A percentile compares a stretch with the other conserved stretches of the same genome.
phyloP scores from a whole-genome alignment of 805 yeast species.

The Kodamaea neixiangensis region DNA sequence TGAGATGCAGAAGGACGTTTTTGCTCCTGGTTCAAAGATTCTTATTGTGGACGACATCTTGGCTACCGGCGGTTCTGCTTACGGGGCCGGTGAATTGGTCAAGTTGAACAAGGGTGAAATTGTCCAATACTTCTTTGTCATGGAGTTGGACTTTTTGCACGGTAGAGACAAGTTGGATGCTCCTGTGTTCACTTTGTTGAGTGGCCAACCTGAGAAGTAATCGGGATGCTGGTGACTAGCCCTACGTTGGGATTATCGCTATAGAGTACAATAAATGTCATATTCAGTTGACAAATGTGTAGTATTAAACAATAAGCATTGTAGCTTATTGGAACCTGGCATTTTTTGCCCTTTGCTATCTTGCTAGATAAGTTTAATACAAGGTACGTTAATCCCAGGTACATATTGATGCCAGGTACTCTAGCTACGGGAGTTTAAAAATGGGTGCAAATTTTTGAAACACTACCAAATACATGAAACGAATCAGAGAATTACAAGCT shows the following conservation, averaged over 20 bases:
- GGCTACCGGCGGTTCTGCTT: constrained; percentile 98
- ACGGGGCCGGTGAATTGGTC: constrained; percentile 88
- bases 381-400: too few relatives aligned
- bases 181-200: constrained; percentile 85
- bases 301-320: too few relatives aligned
- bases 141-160: constrained; percentile 93
- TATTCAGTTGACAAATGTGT: too few relatives aligned
- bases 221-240: too few relatives aligned
- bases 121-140: constrained; percentile 79
- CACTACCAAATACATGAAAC: background rate
- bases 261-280: too few relatives aligned
- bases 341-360: too few relatives aligned
- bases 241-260: too few relatives aligned
- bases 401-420: too few relatives aligned
- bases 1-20: constrained; percentile 82
- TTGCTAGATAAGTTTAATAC: too few relatives aligned
- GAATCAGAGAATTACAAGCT: background rate
- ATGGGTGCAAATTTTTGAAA: background rate
- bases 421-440: background rate
- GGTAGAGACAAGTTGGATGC: constrained; percentile 88
- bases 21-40: constrained; percentile 78
- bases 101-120: constrained; percentile 65
- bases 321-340: too few relatives aligned
- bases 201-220: constrained; percentile 69
- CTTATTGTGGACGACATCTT: constrained; percentile 93